A percentile compares a stretch with the other conserved stretches of the same genome.
These are phyloP conservation scores for Suillus discolor DNA, from an alignment of 768 basidiomycete genomes.

Conservation along the genomic window DNA sequence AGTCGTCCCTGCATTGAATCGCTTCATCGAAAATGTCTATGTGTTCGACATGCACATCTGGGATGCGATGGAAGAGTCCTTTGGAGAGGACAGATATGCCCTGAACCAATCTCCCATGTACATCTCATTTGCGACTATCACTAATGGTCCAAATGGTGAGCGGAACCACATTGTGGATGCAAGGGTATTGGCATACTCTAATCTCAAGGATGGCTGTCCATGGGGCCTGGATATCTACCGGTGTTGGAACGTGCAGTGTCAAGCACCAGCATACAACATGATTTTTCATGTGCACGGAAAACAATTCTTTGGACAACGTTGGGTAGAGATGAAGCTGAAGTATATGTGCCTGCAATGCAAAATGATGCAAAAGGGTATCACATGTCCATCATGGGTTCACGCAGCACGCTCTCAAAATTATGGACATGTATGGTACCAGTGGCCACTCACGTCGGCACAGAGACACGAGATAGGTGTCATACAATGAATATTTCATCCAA, in stretches of 20 bases:
- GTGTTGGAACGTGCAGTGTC: not conserved
- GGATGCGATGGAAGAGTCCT: not conserved
- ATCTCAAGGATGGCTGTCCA: not conserved
- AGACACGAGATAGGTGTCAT: too few relatives aligned
- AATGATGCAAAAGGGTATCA: not conserved
- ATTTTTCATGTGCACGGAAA: not conserved
- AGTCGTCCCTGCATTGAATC: not conserved
- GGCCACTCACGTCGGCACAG: too few relatives aligned
- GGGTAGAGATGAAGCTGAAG: not conserved
- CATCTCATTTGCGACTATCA: too few relatives aligned
- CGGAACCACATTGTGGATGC: too few relatives aligned
- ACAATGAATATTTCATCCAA: too few relatives aligned
- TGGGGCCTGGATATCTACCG: constrained; percentile 5
- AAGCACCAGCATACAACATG: not conserved
- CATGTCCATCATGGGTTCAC: not conserved
- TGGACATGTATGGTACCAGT: not conserved
- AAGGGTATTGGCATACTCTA: not conserved
- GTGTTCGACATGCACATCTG: constrained; percentile 1
- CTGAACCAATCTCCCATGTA: not conserved
- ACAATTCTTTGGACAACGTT: not conserved
- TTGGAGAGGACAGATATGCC: not conserved
- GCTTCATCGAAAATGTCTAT: constrained; percentile 5
- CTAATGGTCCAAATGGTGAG: too few relatives aligned
- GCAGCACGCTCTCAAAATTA: not conserved
- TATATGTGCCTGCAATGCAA: not conserved